These are phyloP conservation scores for Colletotrichum cereale DNA, from an alignment of 2,329 filamentous ascomycete genomes.

Conservation along the genomic window DNA sequence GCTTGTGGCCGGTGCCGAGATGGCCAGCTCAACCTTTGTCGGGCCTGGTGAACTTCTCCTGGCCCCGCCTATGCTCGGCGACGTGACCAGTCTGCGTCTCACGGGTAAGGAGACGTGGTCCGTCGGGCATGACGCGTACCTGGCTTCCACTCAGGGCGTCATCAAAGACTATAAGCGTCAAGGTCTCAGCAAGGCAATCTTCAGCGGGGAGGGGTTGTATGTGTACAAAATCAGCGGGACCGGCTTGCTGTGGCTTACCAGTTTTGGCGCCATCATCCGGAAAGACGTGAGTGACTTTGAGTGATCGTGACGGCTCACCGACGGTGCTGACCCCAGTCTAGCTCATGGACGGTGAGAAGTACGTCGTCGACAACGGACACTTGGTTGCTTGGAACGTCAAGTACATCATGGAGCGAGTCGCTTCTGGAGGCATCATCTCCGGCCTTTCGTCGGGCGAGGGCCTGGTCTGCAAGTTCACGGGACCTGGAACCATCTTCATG, in stretches of 20 bases:
- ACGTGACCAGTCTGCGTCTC: slow-evolving; percentile 85
- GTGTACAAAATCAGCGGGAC: slow-evolving; percentile 87
- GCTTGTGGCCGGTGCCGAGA: slow-evolving; percentile 83
- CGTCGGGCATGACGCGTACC: slow-evolving; percentile 87
- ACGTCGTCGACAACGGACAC: slow-evolving; percentile 93
- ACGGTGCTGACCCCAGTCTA: slow-evolving; percentile 42
- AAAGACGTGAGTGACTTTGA: slow-evolving; percentile 79
- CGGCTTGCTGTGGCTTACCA: slow-evolving; percentile 90
- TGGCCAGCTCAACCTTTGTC: slow-evolving; percentile 83
- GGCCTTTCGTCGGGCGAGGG: slow-evolving; percentile 85
- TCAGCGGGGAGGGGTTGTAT: slow-evolving; percentile 92
- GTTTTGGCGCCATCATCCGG: slow-evolving; percentile 93
- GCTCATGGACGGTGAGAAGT: slow-evolving; percentile 80
- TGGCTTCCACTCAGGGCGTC: slow-evolving; percentile 89
- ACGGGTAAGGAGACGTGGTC: slow-evolving; percentile 81
- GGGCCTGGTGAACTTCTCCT: slow-evolving; percentile 92
- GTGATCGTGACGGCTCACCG: slow-evolving; percentile 1
- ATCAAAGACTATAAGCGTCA: slow-evolving; percentile 90
- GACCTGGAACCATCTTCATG: slow-evolving; percentile 90
- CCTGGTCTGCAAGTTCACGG: slow-evolving; percentile 93
- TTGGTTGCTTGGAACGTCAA: slow-evolving; percentile 97
- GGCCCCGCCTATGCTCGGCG: slow-evolving; percentile 83
- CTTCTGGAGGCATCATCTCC: slow-evolving; percentile 94
- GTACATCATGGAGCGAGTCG: slow-evolving; percentile 89
- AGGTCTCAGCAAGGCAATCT: slow-evolving; percentile 88